Conservation (phyloP, 306 rosid genomes). For the Alnus glutinosa region DNA sequence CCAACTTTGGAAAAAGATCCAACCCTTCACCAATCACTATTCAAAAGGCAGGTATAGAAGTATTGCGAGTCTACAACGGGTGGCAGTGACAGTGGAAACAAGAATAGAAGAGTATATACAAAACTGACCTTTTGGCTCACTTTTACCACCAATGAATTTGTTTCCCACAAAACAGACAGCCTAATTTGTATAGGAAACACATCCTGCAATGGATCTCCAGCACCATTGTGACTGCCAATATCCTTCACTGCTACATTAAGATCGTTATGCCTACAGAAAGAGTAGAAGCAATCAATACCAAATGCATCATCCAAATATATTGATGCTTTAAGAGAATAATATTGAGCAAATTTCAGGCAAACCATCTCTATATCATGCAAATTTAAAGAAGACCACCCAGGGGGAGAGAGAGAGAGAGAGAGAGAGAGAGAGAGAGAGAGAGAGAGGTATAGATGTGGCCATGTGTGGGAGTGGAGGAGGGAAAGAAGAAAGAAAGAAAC, state of each 20-base stretch:
- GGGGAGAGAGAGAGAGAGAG: neutral
- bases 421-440: neutral
- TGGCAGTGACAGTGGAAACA: slow-evolving; percentile 16
- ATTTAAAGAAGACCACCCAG: no score
- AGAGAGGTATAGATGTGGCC: neutral
- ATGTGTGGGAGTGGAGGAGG: neutral
- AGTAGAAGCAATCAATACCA: slow-evolving; percentile 27
- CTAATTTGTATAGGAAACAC: slow-evolving; percentile 73
- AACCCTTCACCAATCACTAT: slow-evolving; percentile 4
- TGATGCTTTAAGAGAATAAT: slow-evolving; percentile 1
- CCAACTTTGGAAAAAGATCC: neutral
- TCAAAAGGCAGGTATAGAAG: slow-evolving; percentile 4
- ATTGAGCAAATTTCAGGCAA: neutral
- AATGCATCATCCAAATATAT: slow-evolving; percentile 9
- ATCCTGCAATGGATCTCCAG: slow-evolving; percentile 50
- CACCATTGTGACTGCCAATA: slow-evolving; percentile 34
- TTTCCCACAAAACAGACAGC: slow-evolving; percentile 64
- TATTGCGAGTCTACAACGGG: neutral
- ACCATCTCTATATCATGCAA: neutral
- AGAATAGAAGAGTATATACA: slow-evolving; percentile 16
- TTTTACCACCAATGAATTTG: slow-evolving; percentile 67
- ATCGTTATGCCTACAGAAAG: slow-evolving; percentile 67
- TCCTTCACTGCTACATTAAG: slow-evolving; percentile 42
- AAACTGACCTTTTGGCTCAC: slow-evolving; percentile 66
- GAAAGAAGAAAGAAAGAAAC: neutral